Base-by-base conservation (phyloP, 805 yeast species). In the Cyberlindnera euphorbiae region DNA sequence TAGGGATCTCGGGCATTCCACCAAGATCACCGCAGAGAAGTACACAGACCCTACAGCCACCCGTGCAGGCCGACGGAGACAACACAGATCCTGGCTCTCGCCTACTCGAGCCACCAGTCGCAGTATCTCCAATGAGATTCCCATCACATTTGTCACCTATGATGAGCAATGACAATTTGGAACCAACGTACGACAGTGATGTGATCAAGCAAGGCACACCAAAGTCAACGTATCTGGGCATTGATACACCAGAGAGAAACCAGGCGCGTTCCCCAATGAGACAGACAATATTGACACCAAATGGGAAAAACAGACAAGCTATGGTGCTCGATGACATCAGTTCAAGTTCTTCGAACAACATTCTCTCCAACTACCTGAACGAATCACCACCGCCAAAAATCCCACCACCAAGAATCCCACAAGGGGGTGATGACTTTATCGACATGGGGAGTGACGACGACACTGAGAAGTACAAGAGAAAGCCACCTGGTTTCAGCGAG, bases 1-100 rank as follows among this genome's bases (percentile, higher is more conserved):
- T 43, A 8, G 34, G 28, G 22, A 27, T 38, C 8, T 5, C 38
- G 4, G 41, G 17, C 2, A 35, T 45, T 5, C 56, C 55, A 3
- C 39, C 41, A 27, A 49, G 57, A 42, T 51, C 55, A 7, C 55
- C 58, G 26, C 38, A 41, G 12, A 47, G 56, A 35, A 27, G 22
- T 11, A 31, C 28, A 13, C 8, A 16, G 7, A 29, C 17, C 10
- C 24, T 11, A 31, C 28, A 13, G 11, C 16, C 8, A 29, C 17
- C 10, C 35, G 33, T 13, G 21, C 36, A 19, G 22, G 7, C 9
- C 22, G 22, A 8, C 9, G 22, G 22, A 19, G 22, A 19, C 9
- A 7, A n/a, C 26, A 32, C 11, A 28, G 22, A 17, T 11, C 30
- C 15, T 9, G 16, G 22, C 22, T 8, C 22, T 8, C 33, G 24